Percentiles rank a stretch among this genome's conserved stretches.
Conservation (phyloP, 2,329 filamentous ascomycete genomes). For the Colletotrichum sojae region DNA sequence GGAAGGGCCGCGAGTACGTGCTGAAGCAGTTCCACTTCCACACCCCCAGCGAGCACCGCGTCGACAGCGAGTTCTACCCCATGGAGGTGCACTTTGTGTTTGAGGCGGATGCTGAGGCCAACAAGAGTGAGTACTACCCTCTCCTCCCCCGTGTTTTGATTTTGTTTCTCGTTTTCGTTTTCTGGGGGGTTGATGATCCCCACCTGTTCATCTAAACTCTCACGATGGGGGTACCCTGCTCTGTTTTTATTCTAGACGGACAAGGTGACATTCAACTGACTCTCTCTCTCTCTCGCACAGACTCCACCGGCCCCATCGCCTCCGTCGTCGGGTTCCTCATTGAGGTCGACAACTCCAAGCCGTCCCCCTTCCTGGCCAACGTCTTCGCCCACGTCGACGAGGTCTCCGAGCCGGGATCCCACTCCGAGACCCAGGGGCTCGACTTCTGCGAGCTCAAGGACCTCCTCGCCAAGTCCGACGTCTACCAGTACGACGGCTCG, state of each 20-base stretch:
- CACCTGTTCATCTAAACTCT: background rate
- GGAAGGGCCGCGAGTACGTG: conserved; percentile 56
- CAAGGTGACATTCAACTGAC: background rate
- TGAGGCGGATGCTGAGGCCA: conserved; percentile 47
- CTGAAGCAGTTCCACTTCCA: conserved; percentile 74
- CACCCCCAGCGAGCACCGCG: conserved; percentile 70
- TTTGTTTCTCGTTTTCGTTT: background rate
- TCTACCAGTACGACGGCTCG: conserved; percentile 69
- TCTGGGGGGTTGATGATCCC: background rate
- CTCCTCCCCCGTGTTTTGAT: background rate
- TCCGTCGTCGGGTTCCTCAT: conserved; percentile 57
- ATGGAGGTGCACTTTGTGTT: conserved; percentile 60
- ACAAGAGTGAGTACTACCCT: conserved; percentile 15
- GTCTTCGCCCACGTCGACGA: conserved; percentile 56
- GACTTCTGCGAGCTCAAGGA: conserved; percentile 58
- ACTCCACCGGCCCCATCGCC: conserved; percentile 47
- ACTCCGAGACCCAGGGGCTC: conserved; percentile 53
- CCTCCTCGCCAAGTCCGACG: conserved; percentile 53
- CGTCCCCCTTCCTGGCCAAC: conserved; percentile 50
- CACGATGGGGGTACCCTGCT: background rate
- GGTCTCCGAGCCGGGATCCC: conserved; percentile 56
- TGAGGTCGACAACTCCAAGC: conserved; percentile 46
- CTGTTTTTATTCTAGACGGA: background rate
- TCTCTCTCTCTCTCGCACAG: background rate
- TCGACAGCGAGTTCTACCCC: conserved; percentile 58